Conservation (phyloP, 2,329 filamentous ascomycete species). For the Epichloe elymi region DNA sequence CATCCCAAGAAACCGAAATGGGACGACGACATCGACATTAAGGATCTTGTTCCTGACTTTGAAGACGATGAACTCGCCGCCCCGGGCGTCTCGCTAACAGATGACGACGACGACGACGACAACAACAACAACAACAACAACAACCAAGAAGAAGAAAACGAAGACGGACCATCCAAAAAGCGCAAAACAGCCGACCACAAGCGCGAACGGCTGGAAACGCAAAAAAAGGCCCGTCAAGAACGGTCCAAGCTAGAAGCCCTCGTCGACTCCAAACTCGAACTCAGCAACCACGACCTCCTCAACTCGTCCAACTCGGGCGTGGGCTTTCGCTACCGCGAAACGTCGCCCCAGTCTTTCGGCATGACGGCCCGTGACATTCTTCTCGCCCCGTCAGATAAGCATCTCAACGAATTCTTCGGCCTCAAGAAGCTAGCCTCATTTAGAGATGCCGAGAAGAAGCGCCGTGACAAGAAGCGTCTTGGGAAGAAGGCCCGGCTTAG, state of each 20-base stretch:
- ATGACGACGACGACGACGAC: conserved; percentile 24
- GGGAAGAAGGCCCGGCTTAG: conserved; percentile 85
- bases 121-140: conserved; percentile 5
- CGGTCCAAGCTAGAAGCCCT: conserved; percentile 74
- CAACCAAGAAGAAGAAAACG: conserved; percentile 29
- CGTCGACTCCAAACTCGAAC: conserved; percentile 67
- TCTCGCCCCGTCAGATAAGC: conserved; percentile 68
- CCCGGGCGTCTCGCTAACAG: conserved; percentile 41
- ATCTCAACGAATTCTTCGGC: conserved; percentile 81
- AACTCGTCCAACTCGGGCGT: conserved; percentile 26
- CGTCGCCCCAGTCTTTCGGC: conserved; percentile 79
- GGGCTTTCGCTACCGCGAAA: conserved; percentile 84
- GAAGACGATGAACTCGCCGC: conserved; percentile 44
- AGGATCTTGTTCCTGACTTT: conserved; percentile 79
- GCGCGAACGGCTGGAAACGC: conserved; percentile 40
- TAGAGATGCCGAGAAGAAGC: conserved; percentile 79
- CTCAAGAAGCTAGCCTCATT: conserved; percentile 91
- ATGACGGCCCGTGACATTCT: conserved; percentile 85
- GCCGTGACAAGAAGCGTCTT: conserved; percentile 72
- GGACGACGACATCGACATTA: conserved; percentile 97
- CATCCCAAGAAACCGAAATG: conserved; percentile 54
- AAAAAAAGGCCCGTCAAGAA: conserved; percentile 68
- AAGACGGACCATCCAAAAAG: conserved; percentile 39
- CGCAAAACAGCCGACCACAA: conserved; percentile 49
- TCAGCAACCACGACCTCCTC: conserved; percentile 49